These are phyloP conservation scores for Saccharomycopsis crataegensis DNA, from an alignment of 1,139 yeast genomes.

Conservation along the genomic window DNA sequence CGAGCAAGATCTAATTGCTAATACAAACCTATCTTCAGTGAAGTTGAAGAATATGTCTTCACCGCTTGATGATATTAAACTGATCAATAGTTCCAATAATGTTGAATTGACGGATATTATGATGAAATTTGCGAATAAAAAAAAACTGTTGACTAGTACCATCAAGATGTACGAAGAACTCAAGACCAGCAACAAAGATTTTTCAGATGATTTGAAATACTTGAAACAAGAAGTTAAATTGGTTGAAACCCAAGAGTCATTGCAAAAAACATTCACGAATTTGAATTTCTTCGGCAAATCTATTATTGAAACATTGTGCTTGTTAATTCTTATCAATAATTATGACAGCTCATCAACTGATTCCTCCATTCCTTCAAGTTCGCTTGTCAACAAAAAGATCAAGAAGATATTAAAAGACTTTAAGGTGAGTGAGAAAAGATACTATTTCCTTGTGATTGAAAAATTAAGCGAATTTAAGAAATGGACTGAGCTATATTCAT, in stretches of 20 bases:
- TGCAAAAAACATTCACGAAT: conserved; percentile 39
- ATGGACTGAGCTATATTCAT: conserved; percentile 53
- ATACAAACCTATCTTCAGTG: background rate
- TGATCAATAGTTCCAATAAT: conserved; percentile 1
- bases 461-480: conserved; percentile 45
- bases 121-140: conserved; percentile 14
- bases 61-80: background rate
- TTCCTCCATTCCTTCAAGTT: conserved; percentile 33
- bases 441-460: conserved; percentile 55
- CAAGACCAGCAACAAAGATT: conserved; percentile 20
- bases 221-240: conserved; percentile 47
- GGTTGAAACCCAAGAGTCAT: conserved; percentile 42
- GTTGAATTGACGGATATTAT: conserved; percentile 4
- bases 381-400: conserved; percentile 39
- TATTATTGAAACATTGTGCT: conserved; percentile 45
- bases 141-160: background rate
- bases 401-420: conserved; percentile 51
- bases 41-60: background rate
- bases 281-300: conserved; percentile 49
- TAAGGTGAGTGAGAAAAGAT: conserved; percentile 55
- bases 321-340: conserved; percentile 38
- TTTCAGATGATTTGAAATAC: conserved; percentile 26
- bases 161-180: conserved; percentile 12
- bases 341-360: conserved; percentile 21
- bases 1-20: conserved; percentile 4